phyloP scores from a whole-genome alignment of 805 yeast genomes.

The Diddensiella transvaalensis region DNA sequence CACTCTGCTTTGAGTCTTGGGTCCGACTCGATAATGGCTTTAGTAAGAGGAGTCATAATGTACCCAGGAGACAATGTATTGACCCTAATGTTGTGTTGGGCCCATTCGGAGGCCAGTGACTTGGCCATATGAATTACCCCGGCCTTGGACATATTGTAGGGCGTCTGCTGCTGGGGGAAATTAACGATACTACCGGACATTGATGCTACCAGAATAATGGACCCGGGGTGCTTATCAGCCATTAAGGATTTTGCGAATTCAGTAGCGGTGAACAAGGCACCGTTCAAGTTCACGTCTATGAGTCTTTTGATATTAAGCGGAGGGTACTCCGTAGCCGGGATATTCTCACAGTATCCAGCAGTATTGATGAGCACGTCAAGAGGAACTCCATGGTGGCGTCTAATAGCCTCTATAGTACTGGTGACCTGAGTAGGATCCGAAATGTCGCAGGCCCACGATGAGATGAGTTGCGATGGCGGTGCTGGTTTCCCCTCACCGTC shows the following conservation, averaged over 20 bases:
- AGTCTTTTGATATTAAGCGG: slow-evolving; percentile 63
- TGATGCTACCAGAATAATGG: slow-evolving; percentile 78
- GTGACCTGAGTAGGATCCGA: slow-evolving; percentile 61
- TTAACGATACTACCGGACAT: slow-evolving; percentile 86
- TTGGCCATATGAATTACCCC: slow-evolving; percentile 78
- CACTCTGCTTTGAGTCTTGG: slow-evolving; percentile 57
- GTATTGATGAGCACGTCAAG: slow-evolving; percentile 68
- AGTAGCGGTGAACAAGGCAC: slow-evolving; percentile 71
- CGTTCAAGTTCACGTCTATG: slow-evolving; percentile 68
- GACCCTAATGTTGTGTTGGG: slow-evolving; percentile 69
- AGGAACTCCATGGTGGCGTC: slow-evolving; percentile 54
- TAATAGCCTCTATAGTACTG: slow-evolving; percentile 48
- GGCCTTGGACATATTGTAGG: slow-evolving; percentile 82
- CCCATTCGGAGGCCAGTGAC: slow-evolving; percentile 80
- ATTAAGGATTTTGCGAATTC: slow-evolving; percentile 67
- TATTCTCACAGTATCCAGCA: slow-evolving; percentile 84
- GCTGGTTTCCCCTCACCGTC: background rate
- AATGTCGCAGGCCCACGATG: slow-evolving; percentile 71
- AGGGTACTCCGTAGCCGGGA: slow-evolving; percentile 74
- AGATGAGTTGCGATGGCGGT: slow-evolving; percentile 28
- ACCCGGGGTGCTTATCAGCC: slow-evolving; percentile 51
- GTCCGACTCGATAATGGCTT: slow-evolving; percentile 56
- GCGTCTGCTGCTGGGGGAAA: slow-evolving; percentile 77
- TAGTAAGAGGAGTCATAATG: slow-evolving; percentile 74
- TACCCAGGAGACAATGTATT: slow-evolving; percentile 79